Base-by-base conservation (phyloP, 441 rosid species). In the Erodium texanum region DNA sequence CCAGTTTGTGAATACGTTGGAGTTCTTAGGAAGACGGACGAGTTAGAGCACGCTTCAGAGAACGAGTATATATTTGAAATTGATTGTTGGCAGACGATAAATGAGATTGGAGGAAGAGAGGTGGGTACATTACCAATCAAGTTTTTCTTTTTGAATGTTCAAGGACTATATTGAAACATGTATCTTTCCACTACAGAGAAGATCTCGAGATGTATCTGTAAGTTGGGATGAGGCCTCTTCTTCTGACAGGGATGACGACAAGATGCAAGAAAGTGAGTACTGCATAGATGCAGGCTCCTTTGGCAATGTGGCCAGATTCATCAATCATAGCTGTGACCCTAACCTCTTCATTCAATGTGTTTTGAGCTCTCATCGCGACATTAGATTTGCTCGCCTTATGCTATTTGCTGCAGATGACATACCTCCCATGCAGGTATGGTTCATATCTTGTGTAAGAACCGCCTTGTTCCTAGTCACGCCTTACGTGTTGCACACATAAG, bases 41-140 rank as follows among this genome's bases (percentile, higher is more conserved):
- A 83, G 16, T 62, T 83, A 72, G 86, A 85, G 23, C 74, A 66
- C 65, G 76, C 70, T 54, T 81, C 78, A 7, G 80, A 78, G 73
- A 87, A 87, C 63, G 83, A 83, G 64, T 87, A 65, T 71, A 85
- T 84, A 59, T 87, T 85, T 72, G 84, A 85, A 48, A 83, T 87
- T 67, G 89, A 87, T 73, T 85, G 86, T 79, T 80, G 73, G 86
- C 87, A 85, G 16, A 85, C 87, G 20, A 82, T 85, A 76, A 76
- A 80, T 7, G 86, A 74, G 65, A 73, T 83, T 14, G 89, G 80
- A 10, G 78, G 79, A 56, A 80, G 92, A 76, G 87, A 84, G 89
- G 89, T 83, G 76, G 20, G 58, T 10, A 41, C 48, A 1, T 11
- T 34, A 43, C 52, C 52, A 43, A 12, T 43, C 16, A 12, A 9